Evolutionary conservation across 345 rosid species (phyloP).

Genomic region (Turnera subulata): DNA sequence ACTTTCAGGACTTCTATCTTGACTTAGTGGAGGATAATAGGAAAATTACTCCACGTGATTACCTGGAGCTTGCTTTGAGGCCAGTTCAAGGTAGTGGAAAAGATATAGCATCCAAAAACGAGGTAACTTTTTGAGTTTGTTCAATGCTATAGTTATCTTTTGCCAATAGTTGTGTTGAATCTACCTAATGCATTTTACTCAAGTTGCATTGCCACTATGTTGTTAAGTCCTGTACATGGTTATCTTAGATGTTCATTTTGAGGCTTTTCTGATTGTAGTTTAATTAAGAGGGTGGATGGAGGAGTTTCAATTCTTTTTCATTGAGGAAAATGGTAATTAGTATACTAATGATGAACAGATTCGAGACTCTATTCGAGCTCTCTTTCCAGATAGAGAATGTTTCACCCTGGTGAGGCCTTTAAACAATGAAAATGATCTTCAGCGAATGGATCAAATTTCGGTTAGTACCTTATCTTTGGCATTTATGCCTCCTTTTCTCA

Average conservation of each 20-base stretch:
- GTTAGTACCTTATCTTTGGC: slow-evolving; percentile 42
- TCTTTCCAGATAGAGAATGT: slow-evolving; percentile 97
- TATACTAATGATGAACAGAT: slow-evolving; percentile 39
- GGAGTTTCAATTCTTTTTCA: not conserved
- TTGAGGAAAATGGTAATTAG: slow-evolving; percentile 18
- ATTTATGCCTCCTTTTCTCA: not conserved
- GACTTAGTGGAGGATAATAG: slow-evolving; percentile 77
- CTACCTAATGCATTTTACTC: not conserved
- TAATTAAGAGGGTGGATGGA: not conserved
- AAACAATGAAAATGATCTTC: slow-evolving; percentile 84
- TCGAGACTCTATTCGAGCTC: slow-evolving; percentile 84
- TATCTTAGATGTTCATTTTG: slow-evolving; percentile 7
- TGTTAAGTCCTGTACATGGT: not conserved
- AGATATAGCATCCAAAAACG: slow-evolving; percentile 86
- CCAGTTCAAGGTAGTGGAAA: slow-evolving; percentile 76
- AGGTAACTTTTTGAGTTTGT: slow-evolving; percentile 44
- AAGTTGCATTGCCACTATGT: not conserved
- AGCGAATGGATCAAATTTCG: slow-evolving; percentile 75
- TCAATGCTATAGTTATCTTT: not conserved
- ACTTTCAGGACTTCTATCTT: slow-evolving; percentile 82
- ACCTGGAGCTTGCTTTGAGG: slow-evolving; percentile 85
- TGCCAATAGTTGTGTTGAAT: not conserved
- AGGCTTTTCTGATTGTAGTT: not conserved
- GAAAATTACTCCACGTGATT: slow-evolving; percentile 91
- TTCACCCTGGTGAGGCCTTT: slow-evolving; percentile 87